Base-by-base conservation (phyloP, 345 rosid species). In the Lagerstroemia speciosa region DNA sequence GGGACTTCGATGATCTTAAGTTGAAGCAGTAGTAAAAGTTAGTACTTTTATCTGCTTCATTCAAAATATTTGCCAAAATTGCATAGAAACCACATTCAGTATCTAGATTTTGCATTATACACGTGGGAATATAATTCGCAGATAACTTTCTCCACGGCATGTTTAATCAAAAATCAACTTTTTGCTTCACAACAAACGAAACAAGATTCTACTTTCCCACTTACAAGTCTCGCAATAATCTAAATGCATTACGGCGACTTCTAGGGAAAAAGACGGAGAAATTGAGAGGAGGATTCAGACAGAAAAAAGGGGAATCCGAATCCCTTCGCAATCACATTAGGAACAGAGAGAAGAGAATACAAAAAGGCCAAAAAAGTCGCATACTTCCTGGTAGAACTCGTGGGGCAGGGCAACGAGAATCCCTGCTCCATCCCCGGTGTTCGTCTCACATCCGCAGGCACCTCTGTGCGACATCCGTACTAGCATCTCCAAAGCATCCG, bases 371-470 rank as follows among this genome's bases (percentile, higher is more conserved):
- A 14, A 41, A 16, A 14, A 53, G 60, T 8, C 65, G 48, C 62
- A 40, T 61, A 83, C 99, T 91, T 92, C 83, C 61, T 79, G 80
- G 70, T 79, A 95, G 80, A 88, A 95, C 17, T 80, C 82, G 50
- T 92, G 98, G 71, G 99, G 97, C 55, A 90, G 83, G 34, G 88
- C 93, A 24, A 92, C 93, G n/a, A 95, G 94, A 78, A 95, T 87
- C 15, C 99, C 99, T 74, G 99, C 99, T 36, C 99, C 99, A 52
- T 95, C 99, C 6, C 99, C 99, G 22, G 99, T 95, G 74, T 95
- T 95, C 32, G 92, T 76, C 71, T 95, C 99, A 67, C 99, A 95
- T 1, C 99, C 99, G 77, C 99, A 95, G 67, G 99, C 99, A 11
- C 99, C 99, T 77, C 99, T 86, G 68, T 95, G 99, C 34, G 94